Evolutionary conservation across 225 moss, liverwort and hornwort species (phyloP).

Genomic region (Sphagnum contortum): DNA sequence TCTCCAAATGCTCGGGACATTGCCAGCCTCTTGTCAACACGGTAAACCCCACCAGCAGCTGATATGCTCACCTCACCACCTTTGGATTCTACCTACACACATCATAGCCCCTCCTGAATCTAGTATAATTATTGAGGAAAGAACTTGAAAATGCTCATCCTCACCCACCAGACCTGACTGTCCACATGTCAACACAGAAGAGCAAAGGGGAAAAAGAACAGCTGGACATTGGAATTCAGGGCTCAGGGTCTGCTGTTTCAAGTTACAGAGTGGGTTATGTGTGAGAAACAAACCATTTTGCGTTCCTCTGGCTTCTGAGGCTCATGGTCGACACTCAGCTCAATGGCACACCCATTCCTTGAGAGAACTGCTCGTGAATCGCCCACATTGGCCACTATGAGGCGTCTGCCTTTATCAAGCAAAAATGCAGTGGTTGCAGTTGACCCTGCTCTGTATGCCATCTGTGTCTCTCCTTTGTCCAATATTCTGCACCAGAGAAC

Average conservation of each 20-base stretch:
- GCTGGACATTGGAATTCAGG: too few relatives aligned
- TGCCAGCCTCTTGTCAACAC: slow-evolving; percentile 26
- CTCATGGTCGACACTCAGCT: slow-evolving; percentile 82
- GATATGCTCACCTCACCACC: slow-evolving; percentile 25
- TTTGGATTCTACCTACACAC: slow-evolving; percentile 24
- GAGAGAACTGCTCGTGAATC: slow-evolving; percentile 75
- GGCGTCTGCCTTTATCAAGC: slow-evolving; percentile 44
- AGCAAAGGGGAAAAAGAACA: too few relatives aligned
- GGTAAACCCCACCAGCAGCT: slow-evolving; percentile 16
- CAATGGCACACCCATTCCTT: slow-evolving; percentile 48
- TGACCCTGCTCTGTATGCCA: slow-evolving; percentile 59
- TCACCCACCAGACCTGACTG: too few relatives aligned
- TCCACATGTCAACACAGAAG: too few relatives aligned
- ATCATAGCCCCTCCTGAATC: not conserved
- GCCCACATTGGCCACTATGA: slow-evolving; percentile 83
- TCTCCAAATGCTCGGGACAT: slow-evolving; percentile 40
- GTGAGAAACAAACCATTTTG: slow-evolving; percentile 38
- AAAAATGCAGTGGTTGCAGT: slow-evolving; percentile 82
- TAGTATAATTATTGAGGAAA: not conserved
- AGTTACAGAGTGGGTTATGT: too few relatives aligned
- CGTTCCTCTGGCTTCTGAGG: slow-evolving; percentile 78
- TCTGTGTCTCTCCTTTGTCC: slow-evolving; percentile 40
- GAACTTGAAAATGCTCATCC: not conserved
- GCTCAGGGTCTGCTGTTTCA: too few relatives aligned
- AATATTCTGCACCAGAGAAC: slow-evolving; percentile 43